phyloP scores from a whole-genome alignment of 2,329 filamentous ascomycete species.

The Alternaria brassicae region DNA sequence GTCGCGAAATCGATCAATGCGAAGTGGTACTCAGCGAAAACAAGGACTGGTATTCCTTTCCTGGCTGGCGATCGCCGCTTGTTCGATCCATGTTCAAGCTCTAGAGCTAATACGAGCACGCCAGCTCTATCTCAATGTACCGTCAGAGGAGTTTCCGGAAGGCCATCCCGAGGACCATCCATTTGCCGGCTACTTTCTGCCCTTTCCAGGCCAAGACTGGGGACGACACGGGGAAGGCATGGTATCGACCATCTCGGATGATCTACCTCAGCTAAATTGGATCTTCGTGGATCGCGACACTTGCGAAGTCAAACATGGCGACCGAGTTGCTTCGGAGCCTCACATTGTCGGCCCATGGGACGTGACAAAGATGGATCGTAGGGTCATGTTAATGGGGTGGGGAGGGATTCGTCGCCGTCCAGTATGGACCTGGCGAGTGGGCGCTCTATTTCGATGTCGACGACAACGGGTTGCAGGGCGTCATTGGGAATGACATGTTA shows the following conservation, averaged over 20 bases:
- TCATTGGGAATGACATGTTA: slow-evolving; percentile 17
- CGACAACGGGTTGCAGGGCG: slow-evolving; percentile 34
- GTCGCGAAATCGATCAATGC: slow-evolving; percentile 51
- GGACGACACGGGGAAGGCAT: slow-evolving; percentile 51
- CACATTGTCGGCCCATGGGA: slow-evolving; percentile 36
- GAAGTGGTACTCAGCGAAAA: slow-evolving; percentile 51
- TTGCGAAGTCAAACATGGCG: slow-evolving; percentile 36
- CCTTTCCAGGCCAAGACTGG: slow-evolving; percentile 60
- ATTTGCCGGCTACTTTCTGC: slow-evolving; percentile 63
- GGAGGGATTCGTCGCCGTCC: slow-evolving; percentile 40
- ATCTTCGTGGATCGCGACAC: slow-evolving; percentile 38
- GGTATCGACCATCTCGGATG: slow-evolving; percentile 58
- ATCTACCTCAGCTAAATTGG: slow-evolving; percentile 44
- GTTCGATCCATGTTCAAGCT: not conserved
- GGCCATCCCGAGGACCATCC: slow-evolving; percentile 52
- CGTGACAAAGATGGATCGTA: slow-evolving; percentile 30
- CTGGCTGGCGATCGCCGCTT: not conserved
- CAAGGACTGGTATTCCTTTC: slow-evolving; percentile 45
- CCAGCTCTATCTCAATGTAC: slow-evolving; percentile 21
- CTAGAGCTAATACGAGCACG: not conserved
- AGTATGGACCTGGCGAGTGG: slow-evolving; percentile 33
- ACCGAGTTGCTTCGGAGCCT: slow-evolving; percentile 30
- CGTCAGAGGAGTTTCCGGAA: slow-evolving; percentile 25
- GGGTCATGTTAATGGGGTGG: slow-evolving; percentile 36
- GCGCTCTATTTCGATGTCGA: slow-evolving; percentile 55